Base-by-base conservation (phyloP, 176 grass and related monocot species). In the Aegilops tauschii region DNA sequence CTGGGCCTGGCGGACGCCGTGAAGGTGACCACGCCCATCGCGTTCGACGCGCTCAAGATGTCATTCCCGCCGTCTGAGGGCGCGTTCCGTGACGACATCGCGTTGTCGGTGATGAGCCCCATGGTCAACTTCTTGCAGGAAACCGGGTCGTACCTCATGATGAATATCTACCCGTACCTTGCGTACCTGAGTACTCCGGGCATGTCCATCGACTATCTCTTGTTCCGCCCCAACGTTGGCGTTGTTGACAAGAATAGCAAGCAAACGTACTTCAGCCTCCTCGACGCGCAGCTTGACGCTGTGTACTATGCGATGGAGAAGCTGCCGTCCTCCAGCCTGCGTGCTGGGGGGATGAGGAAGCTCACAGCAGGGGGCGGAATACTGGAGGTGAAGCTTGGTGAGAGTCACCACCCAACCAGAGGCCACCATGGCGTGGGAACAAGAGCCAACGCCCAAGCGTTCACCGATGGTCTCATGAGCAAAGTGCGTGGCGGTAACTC, bases 231-330 rank as follows among this genome's bases (percentile, higher is more conserved):
- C 34, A 92, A 90, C 37, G n/a, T 5, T 1, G 90, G 90, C 14
- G 77, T 90, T 29, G 2, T 40, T 1, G 92, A 94, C 50, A 2
- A 0, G 27, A 2, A 5, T 28, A 92, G 31, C 64, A 39, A 40
- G 2, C 69, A 87, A 40, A 79, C 44, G 45, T 97, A 97, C 83
- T 62, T 85, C 69, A 97, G 32, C 76, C 73, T 97, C 27, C 78
- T 97, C 1, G 94, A 97, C 12, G 94, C 94, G 18, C 84, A 92
- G 82, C 79, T 94, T 3, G 94, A 94, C 75, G 90, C 94, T 23
- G 90, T 92, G 2, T 86, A 79, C 40, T 61, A 84, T 1, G 94
- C 94, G 1, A 92, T 97, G 85, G 70, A 76, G 1, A 79, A 21
- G 3, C 8, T 65, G 27, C 5, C 5, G 27, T 30, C 11, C 11